A percentile compares a stretch with the other conserved stretches of the same genome.
phyloP scores from a whole-genome alignment of 352 stramenopile genomes.

The Thalassiosira hispida region DNA sequence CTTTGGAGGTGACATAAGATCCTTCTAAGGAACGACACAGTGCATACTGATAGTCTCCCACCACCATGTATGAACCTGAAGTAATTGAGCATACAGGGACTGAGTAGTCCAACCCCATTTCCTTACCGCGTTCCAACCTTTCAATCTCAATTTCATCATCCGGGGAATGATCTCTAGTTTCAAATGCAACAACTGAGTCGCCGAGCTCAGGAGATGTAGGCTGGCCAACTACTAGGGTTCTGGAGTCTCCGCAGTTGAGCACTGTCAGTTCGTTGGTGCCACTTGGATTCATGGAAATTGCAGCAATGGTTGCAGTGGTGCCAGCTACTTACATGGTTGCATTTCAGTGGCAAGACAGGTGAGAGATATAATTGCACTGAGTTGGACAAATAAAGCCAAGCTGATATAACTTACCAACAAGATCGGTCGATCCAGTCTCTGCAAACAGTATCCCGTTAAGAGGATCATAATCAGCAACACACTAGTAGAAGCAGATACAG shows the following conservation, averaged over 20 bases:
- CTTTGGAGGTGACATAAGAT: slow-evolving; percentile 70
- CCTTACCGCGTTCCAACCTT: slow-evolving; percentile 52
- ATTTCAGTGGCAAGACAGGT: not conserved
- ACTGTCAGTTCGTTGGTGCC: slow-evolving; percentile 56
- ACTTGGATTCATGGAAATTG: slow-evolving; percentile 59
- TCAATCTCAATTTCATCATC: slow-evolving; percentile 58
- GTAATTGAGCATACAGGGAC: slow-evolving; percentile 59
- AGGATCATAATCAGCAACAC: slow-evolving; percentile 72
- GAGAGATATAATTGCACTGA: not conserved
- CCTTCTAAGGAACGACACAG: slow-evolving; percentile 70
- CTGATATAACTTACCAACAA: slow-evolving; percentile 34
- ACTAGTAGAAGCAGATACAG: too few relatives aligned
- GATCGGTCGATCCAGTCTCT: slow-evolving; percentile 39
- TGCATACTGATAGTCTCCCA: slow-evolving; percentile 76
- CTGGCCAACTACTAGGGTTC: slow-evolving; percentile 60
- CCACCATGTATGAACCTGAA: slow-evolving; percentile 54
- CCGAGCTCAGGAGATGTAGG: slow-evolving; percentile 1
- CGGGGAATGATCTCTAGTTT: slow-evolving; percentile 63
- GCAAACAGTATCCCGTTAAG: slow-evolving; percentile 45
- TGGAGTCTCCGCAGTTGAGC: slow-evolving; percentile 78
- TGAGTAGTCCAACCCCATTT: slow-evolving; percentile 62
- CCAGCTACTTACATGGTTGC: slow-evolving; percentile 42
- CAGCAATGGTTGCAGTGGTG: slow-evolving; percentile 66
- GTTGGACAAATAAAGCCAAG: not conserved
- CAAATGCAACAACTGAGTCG: slow-evolving; percentile 46